Percentiles rank a stretch among this genome's conserved stretches.
These are phyloP conservation scores for Graphiopsis chlorocephala DNA, from an alignment of 2,329 filamentous ascomycete species.

Conservation along the genomic window DNA sequence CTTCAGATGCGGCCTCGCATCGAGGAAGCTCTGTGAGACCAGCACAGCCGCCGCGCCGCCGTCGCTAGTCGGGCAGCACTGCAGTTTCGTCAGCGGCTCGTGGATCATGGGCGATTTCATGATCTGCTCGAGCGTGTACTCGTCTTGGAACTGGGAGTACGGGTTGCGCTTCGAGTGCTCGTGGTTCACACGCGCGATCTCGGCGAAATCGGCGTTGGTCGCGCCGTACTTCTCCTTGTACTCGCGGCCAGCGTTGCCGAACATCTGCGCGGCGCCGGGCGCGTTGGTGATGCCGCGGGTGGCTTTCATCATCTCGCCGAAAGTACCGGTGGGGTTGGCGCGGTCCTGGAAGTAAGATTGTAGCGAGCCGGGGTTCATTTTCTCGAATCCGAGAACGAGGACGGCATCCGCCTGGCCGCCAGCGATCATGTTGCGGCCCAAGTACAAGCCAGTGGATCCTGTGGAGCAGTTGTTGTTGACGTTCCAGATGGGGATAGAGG, in stretches of 20 bases:
- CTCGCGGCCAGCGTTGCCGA: constrained; percentile 88
- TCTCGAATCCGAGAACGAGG: constrained; percentile 92
- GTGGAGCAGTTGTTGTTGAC: constrained; percentile 99
- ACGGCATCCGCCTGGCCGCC: constrained; percentile 83
- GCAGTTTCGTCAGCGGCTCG: constrained; percentile 90
- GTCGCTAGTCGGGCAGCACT: constrained; percentile 96
- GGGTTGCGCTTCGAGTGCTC: constrained; percentile 88
- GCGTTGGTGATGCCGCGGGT: constrained; percentile 79
- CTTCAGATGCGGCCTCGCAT: constrained; percentile 76
- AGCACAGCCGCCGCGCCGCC: constrained; percentile 85
- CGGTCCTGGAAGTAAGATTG: constrained; percentile 83
- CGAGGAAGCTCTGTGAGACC: constrained; percentile 84
- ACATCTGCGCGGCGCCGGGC: constrained; percentile 86
- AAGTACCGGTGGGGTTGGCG: constrained; percentile 72
- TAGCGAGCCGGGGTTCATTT: constrained; percentile 92
- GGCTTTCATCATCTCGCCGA: constrained; percentile 73
- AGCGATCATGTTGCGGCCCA: constrained; percentile 76
- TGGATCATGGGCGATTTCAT: constrained; percentile 73
- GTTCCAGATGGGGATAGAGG: constrained; percentile 92
- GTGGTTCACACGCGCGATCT: constrained; percentile 92
- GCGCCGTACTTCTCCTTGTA: constrained; percentile 97
- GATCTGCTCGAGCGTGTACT: constrained; percentile 85
- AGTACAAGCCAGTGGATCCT: constrained; percentile 83
- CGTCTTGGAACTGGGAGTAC: constrained; percentile 95
- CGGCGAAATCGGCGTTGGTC: constrained; percentile 80